Base-by-base conservation (phyloP, 495 filamentous ascomycete species). In the Penicillium robsamsonii region DNA sequence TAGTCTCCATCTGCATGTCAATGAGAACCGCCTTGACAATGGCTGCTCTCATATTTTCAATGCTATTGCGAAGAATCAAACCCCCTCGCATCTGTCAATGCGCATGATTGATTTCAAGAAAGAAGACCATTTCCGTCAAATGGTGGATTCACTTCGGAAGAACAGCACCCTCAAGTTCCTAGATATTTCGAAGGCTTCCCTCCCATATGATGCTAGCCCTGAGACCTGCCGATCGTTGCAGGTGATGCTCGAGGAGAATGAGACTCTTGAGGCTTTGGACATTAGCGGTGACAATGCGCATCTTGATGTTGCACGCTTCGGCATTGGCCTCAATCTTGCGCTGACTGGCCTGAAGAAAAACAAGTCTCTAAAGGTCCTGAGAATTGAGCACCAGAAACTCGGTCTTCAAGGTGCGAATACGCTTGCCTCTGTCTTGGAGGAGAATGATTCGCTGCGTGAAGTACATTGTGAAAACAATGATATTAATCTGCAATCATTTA, bases 281-380 rank as follows among this genome's bases (percentile, higher is more conserved):
- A 84, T 97, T 43, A 94, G 91, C 7, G 94, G 94, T 5, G 94
- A 96, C 66, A 88, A 88, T 59, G 89, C 91, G 8, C 87, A 92
- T 64, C 77, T 97, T 24, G 94, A 96, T 66, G 89, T 90, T 44
- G 87, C 89, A 1, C 84, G 88, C 42, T 85, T 96, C 35, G 92
- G 93, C 18, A 86, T 84, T 57, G 91, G 91, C 4, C 81, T 97
- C 49, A 91, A 88, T 33, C 79, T 85, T 41, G 88, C 91, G 11
- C 74, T 98, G 53, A 79, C 79, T 8, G 90, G 92, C 3, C 74
- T 98, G 54, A 86, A 85, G 54, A 73, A 82, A 49, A 97, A 97
- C 71, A 84, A 68, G 22, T 83, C 88, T 0, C 71, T 98, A 18
- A 85, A 84, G 42, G 81, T 91, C 25, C 75, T 98, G 40, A 81